Conservation (phyloP, 2,329 filamentous ascomycete genomes). For the Aspergillus oerlinghausenensis region DNA sequence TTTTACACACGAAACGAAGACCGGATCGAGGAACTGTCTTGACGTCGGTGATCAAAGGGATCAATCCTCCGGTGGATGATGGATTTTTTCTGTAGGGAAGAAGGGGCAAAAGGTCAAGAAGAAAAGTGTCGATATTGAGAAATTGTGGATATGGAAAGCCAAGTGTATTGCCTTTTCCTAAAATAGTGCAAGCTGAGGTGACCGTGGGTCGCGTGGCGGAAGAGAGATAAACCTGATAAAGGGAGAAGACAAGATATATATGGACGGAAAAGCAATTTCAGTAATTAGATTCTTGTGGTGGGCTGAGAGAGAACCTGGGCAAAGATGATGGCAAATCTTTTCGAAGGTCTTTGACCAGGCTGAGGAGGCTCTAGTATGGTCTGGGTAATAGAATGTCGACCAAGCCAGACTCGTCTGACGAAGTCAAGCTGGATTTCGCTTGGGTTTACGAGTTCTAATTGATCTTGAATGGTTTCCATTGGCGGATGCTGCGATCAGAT, state of each 20-base stretch:
- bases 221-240: background rate
- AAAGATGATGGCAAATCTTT: background rate
- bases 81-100: background rate
- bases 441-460: too few species aligned
- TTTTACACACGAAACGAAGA: conserved; percentile 8
- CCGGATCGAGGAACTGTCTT: background rate
- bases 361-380: background rate
- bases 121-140: background rate
- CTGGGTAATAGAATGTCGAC: too few species aligned
- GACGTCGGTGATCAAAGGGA: background rate
- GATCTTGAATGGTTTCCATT: too few species aligned
- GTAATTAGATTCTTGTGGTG: background rate
- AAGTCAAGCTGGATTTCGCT: too few species aligned
- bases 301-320: background rate
- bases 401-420: too few species aligned
- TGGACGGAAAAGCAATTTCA: too few species aligned
- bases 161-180: background rate
- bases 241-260: background rate
- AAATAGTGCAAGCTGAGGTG: background rate
- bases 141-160: background rate
- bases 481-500: too few species aligned
- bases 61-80: background rate
- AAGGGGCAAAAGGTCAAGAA: background rate
- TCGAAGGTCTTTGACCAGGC: too few species aligned
- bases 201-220: conserved; percentile 3